Base-by-base conservation (phyloP, 495 filamentous ascomycete species). In the Chaetomium tenue region DNA sequence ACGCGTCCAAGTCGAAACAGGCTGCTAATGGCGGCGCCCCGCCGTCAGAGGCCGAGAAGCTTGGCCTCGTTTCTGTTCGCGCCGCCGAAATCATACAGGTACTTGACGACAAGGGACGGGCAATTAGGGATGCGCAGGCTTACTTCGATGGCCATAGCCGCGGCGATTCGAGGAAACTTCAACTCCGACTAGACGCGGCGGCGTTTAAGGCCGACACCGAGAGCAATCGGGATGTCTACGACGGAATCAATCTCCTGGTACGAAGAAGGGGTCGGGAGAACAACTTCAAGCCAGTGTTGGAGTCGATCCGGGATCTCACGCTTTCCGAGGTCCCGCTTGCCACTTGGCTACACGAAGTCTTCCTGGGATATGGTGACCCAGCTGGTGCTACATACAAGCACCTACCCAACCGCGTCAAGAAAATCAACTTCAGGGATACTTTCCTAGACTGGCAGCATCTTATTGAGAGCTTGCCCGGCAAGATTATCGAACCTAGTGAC, bases 361-460 rank as follows among this genome's bases (percentile, higher is more conserved):
- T 99, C 78, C 83, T 99, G 18, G 94, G 94, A 8, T 97, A 93
- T 78, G 94, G 95, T 26, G 92, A 98, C 75, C 93, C 94, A 42
- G 84, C 91, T 25, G 86, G 89, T 54, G 94, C 94, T 20, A 88
- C 89, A 23, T 97, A 96, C 72, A 90, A 89, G 26, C 86, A 91
- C 54, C 81, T 98, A 13, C 76, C 91, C 2, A 96, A 92, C 74
- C 83, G 85, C 51, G 81, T 96, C 47, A 82, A 83, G 65, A 87
- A 84, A 47, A 77, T 98, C 61, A 92, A 99, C 71, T 98, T 89
- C 72, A 86, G 90, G 50, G 94, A 99, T 71, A 98, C 95, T 0
- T 95, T 99, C 69, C 73, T 97, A 61, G 87, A 97, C 76, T 98
- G 95, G 95, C 85, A 93, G 68, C 94, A 99, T 80, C 77, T 99